Evolutionary conservation across 2,329 filamentous ascomycete genomes (phyloP), one percentile per base, ranked within the genome.

Genomic region (Fusarium burgessii): DNA sequence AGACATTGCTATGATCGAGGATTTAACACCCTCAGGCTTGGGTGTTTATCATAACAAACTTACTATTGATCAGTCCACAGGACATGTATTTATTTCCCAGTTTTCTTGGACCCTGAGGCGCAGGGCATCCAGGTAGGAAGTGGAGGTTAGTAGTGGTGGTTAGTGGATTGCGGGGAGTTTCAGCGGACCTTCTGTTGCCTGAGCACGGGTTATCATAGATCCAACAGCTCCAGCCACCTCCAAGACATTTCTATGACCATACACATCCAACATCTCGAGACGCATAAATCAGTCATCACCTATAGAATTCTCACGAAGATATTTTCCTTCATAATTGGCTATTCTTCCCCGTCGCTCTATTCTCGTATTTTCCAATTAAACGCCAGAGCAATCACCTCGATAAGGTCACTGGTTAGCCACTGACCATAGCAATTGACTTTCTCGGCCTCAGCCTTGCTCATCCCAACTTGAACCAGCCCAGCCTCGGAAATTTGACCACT

Each of bases 401-500:
- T 67, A 49, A 50, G 51, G 45, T 35, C 32, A 38, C 36, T 20
- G 25, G 32, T 29, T 35, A 56, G 52, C 45, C 56, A 68, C 56
- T 72, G 49, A 66, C 47, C 55, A 23, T 45, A 65, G 51, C 27
- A 59, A 55, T 65, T 50, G 43, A 57, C 43, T 57, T 56, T 62
- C 46, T 62, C 60, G 66, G 69, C 69, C 68, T 71, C 45, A 64
- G 64, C 66, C 66, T 70, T 49, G 55, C 32, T 56, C 40, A 56
- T 23, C 29, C 50, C 47, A 38, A 55, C n/a, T 43, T 43, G 33
- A 41, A 42, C 46, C 42, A 41, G 43, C 43, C 46, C 46, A 69
- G 54, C 59, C 65, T 43, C 38, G 36, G 36, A 59, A 17, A 47
- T 41, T 61, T 49, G 65, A 36, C 62, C 35, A 52, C 51, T 52